Base-by-base conservation (phyloP, 768 basidiomycete species). In the Phanerodontia chrysosporium region DNA sequence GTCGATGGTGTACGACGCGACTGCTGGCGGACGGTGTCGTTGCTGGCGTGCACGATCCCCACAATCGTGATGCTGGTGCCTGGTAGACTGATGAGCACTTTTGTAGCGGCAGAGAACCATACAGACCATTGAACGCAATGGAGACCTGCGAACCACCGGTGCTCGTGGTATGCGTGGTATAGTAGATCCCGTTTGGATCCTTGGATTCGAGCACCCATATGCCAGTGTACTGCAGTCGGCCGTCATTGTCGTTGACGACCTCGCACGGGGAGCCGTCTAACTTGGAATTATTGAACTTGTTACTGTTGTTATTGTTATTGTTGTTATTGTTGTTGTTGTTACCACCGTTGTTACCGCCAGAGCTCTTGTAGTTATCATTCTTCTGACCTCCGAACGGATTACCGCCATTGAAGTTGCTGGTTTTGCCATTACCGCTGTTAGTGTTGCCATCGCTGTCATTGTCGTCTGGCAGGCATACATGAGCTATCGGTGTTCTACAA, bases 51-150 rank as follows among this genome's bases (percentile, higher is more conserved):
- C 13, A 81, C 73, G 7, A 76, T 77, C 0, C 81, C 81, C 53
- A 78, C 75, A 7, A 81, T 75, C 2, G 73, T 68, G 16, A 82
- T 75, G 24, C 73, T 75, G n/a, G 73, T 77, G n/a, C 78, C 80
- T 82, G 45, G 30, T 3, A 53, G 35, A 45, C 1, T 1, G 39
- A n/a, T 56, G 10, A 62, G 51, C 22, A 45, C 16, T 8, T 35
- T 21, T 18, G n/a, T 29, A 22, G 9, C 51, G 21, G 0, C 29
- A 35, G 18, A 39, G 46, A 10, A 18, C 10, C 16, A 21, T 12
- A n/a, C 58, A 2, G 27, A 63, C 62, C 58, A 39, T 63, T 63
- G 62, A 63, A 63, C 6, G 58, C 36, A 8, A 63, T 56, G 14
- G 62, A 35, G 3, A 58, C 62, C 16, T 49, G 29, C 14, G 62